phyloP scores from a whole-genome alignment of 768 basidiomycete species.

The Tylopilus sp. region DNA sequence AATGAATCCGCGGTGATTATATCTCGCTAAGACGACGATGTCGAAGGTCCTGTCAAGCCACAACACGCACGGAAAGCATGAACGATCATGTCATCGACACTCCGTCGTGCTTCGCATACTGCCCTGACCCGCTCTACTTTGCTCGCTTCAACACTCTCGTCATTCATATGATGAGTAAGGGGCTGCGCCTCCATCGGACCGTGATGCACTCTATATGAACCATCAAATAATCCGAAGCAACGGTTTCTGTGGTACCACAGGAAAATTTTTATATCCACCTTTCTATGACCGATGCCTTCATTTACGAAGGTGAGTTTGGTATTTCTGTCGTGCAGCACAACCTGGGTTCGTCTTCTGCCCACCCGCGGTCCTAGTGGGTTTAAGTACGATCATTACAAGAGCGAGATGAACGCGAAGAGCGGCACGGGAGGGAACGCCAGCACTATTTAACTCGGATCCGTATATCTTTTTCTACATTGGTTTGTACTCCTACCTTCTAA shows the following conservation, averaged over 20 bases:
- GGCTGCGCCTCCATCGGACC: conserved; percentile 11
- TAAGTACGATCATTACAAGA: neutral
- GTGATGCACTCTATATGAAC: neutral
- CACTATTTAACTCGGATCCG: conserved; percentile 8
- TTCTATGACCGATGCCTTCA: conserved; percentile 13
- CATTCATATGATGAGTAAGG: conserved; percentile 3
- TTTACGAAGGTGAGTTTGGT: conserved; percentile 7
- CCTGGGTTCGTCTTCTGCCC: conserved; percentile 1
- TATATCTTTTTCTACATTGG: conserved; percentile 4
- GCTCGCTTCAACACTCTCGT: conserved; percentile 8
- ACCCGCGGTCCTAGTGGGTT: conserved; percentile 15
- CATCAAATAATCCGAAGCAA: conserved; percentile 2
- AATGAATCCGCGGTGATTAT: conserved; percentile 28
- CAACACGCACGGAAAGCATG: neutral
- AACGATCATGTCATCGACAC: conserved; percentile 1
- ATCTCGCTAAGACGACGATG: conserved; percentile 7
- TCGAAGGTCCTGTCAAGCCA: neutral
- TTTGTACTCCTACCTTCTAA: conserved; percentile 4
- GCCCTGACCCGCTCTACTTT: conserved; percentile 8
- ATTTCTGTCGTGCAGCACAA: conserved; percentile 6
- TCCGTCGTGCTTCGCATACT: conserved; percentile 4
- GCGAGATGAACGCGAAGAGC: neutral
- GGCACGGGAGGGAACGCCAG: neutral
- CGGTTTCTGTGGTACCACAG: conserved; percentile 3
- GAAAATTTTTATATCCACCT: conserved; percentile 6